These are phyloP conservation scores for Angomonas desouzai DNA, from an alignment of 208 protist species.

Conservation along the genomic window DNA sequence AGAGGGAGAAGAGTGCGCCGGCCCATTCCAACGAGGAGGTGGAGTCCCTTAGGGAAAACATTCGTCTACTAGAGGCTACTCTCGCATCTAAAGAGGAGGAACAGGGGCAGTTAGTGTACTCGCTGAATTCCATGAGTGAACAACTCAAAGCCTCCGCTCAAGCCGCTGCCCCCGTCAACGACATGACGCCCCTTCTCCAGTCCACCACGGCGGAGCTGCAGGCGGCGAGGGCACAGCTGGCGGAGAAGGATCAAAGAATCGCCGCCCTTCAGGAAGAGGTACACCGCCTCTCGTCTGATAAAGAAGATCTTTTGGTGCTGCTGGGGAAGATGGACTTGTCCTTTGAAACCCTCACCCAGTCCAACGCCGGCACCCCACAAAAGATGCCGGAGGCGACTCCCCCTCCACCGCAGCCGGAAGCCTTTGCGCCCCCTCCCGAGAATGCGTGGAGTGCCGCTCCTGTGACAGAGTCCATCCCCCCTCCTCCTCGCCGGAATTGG, in stretches of 20 bases:
- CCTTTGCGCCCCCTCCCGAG: too few relatives aligned
- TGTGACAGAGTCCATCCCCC: too few relatives aligned
- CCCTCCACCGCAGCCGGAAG: too few relatives aligned
- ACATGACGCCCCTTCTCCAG: background rate
- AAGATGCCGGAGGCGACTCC: background rate
- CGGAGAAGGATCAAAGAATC: background rate
- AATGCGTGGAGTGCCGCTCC: too few relatives aligned
- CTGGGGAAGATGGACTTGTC: constrained; percentile 1
- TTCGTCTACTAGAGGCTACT: constrained; percentile 58
- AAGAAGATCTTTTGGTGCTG: constrained; percentile 2
- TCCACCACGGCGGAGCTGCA: constrained; percentile 7
- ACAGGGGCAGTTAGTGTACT: constrained; percentile 47
- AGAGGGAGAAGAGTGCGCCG: constrained; percentile 4
- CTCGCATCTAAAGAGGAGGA: constrained; percentile 64
- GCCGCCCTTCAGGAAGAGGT: constrained; percentile 5
- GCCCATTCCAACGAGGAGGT: constrained; percentile 8
- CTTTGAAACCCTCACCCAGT: background rate
- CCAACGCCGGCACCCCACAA: background rate
- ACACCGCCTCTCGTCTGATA: background rate
- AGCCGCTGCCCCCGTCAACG: constrained; percentile 8
- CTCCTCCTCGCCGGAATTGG: background rate
- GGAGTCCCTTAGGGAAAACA: constrained; percentile 36
- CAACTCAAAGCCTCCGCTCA: constrained; percentile 30
- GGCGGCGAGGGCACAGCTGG: background rate
- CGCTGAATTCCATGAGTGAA: constrained; percentile 63